Base-by-base conservation (phyloP, 352 stramenopile genomes). In the Phytophthora multivora region DNA sequence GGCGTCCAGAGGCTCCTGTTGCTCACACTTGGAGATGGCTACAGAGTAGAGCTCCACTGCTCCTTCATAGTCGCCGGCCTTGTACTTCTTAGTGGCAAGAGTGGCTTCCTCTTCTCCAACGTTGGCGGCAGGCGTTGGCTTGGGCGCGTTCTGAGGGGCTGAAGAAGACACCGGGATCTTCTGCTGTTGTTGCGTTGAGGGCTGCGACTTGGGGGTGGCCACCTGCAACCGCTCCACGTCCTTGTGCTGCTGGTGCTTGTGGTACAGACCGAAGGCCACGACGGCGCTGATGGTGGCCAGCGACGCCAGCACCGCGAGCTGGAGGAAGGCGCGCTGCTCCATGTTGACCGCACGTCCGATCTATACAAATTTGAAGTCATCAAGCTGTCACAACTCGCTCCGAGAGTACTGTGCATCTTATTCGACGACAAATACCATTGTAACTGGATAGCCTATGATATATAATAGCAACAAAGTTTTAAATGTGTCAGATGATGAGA, bases 1-100 rank as follows among this genome's bases (percentile, higher is more conserved):
- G 46, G 70, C 71, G 57, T 93, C 82, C 33, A 88, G 60, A 9
- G 82, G 79, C 52, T 79, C 67, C 8, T 75, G 59, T n/a, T 66
- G 45, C 62, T 90, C 82, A 55, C 75, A 83, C 51, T 86, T 77
- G 8, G 59, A 56, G 63, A 93, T 93, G 21, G 85, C 85, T 0
- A 75, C 26, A 10, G 72, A 77, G 70, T 93, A 93, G 18, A 91
- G 79, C 56, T 88, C 70, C 40, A 93, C 75, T 25, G 85, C 82
- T 41, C 85, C 79, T 4, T 74, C 69, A 46, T 81, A 93, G 51
- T 74, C 79, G 18, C 83, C 85, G 3, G 74, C 73, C 65, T 93
- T 93, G 75, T 93, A 93, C 48, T 85, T 90, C 59, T 84, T 88
- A 25, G 85, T 93, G 10, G 83, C 85, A 21, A 78, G 60, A 15